Base-by-base conservation (phyloP, 164 flowering plant genomes). In the Cinnamomum chago region DNA sequence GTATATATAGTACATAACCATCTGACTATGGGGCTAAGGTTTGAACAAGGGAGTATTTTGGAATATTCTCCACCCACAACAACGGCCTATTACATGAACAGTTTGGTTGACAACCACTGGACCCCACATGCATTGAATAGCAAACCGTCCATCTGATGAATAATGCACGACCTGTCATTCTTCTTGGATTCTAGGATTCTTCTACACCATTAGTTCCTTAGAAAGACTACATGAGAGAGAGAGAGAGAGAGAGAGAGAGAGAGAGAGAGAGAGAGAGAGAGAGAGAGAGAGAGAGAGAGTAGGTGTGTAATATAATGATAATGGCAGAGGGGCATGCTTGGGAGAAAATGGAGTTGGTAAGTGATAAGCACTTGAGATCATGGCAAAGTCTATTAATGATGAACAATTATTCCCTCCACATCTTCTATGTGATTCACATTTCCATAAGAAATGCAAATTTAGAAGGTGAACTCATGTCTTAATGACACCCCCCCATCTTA, bases 371-470 rank as follows among this genome's bases (percentile, higher is more conserved):
- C 51, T 58, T 58, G 70, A 51, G 62, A 28, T 65, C 70, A 66
- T 55, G n/a, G 30, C 50, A 27, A 58, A 75, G 72, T 64, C 80
- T 77, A 72, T 67, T 76, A 73, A 82, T 82, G 75, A 82, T 79
- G 81, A 75, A 76, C 76, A 73, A 79, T 80, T 70, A 81, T 82
- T 71, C 79, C 70, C 73, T 67, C 52, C 62, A 17, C 60, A 55
- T 55, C 30, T 64, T 14, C 67, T 5, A 64, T 11, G 68, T 60
- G 40, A 68, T 28, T 72, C 14, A 74, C 33, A 58, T 67, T 40
- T 22, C 51, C 28, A 18, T 15, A 9, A n/a, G 40, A 24, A 51
- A 0, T 9, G 55, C 15, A 51, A 22, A 11, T 72, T 3, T 20
- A 71, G 51, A 72, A 33, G 33, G 47, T 15, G 65, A 58, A 17